These are phyloP conservation scores for Dalbergia cochinchinensis DNA, from an alignment of 306 rosid species.

Conservation along the genomic window DNA sequence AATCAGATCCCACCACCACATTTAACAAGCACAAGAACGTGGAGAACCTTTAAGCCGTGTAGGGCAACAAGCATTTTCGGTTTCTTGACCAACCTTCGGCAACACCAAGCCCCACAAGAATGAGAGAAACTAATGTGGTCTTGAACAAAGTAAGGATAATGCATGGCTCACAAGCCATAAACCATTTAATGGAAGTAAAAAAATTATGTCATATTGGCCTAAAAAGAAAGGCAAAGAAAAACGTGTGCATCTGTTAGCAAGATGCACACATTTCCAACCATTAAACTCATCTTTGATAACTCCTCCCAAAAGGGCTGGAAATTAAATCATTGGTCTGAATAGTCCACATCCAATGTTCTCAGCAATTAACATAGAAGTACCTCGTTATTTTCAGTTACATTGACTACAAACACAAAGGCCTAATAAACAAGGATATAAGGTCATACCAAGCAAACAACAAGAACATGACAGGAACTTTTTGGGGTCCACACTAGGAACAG, in stretches of 20 bases:
- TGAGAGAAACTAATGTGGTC: conserved; percentile 9
- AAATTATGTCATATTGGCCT: conserved; percentile 4
- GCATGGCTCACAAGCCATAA: neutral
- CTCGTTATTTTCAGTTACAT: conserved; percentile 50
- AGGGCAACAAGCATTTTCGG: conserved; percentile 4
- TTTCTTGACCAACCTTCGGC: neutral
- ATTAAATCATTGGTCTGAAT: neutral
- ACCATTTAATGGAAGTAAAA: conserved; percentile 25
- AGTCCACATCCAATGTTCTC: neutral
- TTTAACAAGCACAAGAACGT: neutral
- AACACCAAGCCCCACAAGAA: conserved; percentile 1
- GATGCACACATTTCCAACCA: neutral
- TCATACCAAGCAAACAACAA: conserved; percentile 40
- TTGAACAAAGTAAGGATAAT: neutral
- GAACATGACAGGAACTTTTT: conserved; percentile 32
- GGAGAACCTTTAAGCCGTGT: neutral
- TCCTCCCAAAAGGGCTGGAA: neutral
- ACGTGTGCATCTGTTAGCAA: neutral
- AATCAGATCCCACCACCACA: conserved; percentile 4
- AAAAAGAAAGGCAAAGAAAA: neutral
- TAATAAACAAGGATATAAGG: conserved; percentile 42
- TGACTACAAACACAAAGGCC: conserved; percentile 44
- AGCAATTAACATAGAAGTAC: conserved; percentile 35
- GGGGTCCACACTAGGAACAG: conserved; percentile 57
- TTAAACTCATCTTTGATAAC: conserved; percentile 29